Percentiles rank a stretch among this genome's conserved stretches.
phyloP scores from a whole-genome alignment of 2,329 filamentous ascomycete genomes.

The Zasmidium cellare region DNA sequence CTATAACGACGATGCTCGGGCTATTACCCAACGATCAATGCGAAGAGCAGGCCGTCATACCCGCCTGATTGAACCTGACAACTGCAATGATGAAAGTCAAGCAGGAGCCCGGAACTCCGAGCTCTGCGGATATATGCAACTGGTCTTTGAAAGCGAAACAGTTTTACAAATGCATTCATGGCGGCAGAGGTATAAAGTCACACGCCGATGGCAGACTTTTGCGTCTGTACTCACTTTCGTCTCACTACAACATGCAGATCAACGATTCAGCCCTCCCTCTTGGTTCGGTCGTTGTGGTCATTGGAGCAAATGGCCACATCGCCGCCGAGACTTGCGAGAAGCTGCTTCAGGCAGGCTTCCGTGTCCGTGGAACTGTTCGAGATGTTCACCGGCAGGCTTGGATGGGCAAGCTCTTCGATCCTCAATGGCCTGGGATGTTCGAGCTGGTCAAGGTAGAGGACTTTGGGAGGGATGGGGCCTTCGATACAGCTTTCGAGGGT shows the following conservation, averaged over 20 bases:
- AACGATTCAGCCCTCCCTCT: not conserved
- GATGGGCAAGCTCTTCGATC: not conserved
- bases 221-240: too few relatives aligned
- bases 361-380: not conserved
- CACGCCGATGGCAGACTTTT: too few relatives aligned
- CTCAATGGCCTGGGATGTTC: not conserved
- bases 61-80: too few relatives aligned
- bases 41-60: too few relatives aligned
- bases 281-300: not conserved
- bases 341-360: not conserved
- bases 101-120: too few relatives aligned
- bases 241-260: not conserved
- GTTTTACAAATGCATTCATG: too few relatives aligned
- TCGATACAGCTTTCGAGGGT: not conserved
- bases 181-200: too few relatives aligned
- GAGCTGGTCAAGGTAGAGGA: not conserved
- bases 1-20: too few relatives aligned
- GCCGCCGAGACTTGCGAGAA: not conserved
- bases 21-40: too few relatives aligned
- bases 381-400: not conserved
- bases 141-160: too few relatives aligned
- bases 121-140: too few relatives aligned
- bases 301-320: not conserved
- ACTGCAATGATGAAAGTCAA: too few relatives aligned
- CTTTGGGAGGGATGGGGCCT: not conserved